Evolutionary conservation across 495 filamentous ascomycete genomes (phyloP).

Genomic region (Durotheca rogersii): DNA sequence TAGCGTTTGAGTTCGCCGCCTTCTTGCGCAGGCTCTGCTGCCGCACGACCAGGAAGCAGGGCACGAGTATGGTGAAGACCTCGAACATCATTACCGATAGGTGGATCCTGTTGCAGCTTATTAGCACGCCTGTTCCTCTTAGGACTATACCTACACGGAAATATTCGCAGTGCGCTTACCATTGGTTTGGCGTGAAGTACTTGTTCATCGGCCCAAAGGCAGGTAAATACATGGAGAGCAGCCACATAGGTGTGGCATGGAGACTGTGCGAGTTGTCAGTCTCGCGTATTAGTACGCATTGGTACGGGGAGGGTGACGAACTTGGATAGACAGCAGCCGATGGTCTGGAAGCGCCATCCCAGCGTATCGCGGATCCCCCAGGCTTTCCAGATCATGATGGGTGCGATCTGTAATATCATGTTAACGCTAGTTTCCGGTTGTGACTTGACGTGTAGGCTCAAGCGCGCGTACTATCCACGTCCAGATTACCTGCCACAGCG

Average conservation of each 20-base stretch:
- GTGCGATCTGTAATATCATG: constrained; percentile 34
- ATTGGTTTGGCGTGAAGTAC: constrained; percentile 57
- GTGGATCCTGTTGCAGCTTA: constrained; percentile 49
- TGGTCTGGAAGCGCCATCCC: constrained; percentile 67
- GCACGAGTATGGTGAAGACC: constrained; percentile 55
- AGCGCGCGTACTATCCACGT: constrained; percentile 58
- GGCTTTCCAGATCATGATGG: constrained; percentile 44
- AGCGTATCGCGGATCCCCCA: constrained; percentile 62
- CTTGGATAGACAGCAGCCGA: constrained; percentile 59
- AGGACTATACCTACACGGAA: neutral
- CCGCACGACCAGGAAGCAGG: constrained; percentile 50
- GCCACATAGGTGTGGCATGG: constrained; percentile 66
- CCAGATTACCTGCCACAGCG: constrained; percentile 66
- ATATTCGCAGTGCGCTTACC: constrained; percentile 46
- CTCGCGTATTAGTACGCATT: neutral
- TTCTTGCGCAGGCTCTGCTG: constrained; percentile 41
- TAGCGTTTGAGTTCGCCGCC: constrained; percentile 30
- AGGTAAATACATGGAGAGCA: constrained; percentile 60
- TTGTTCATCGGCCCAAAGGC: constrained; percentile 55
- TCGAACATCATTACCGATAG: constrained; percentile 57
- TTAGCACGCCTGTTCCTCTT: constrained; percentile 3
- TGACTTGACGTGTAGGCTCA: constrained; percentile 45
- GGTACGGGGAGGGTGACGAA: constrained; percentile 21
- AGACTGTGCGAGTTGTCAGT: constrained; percentile 44
- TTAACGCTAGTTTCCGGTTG: constrained; percentile 35